A percentile compares a stretch with the other conserved stretches of the same genome.
phyloP scores from a whole-genome alignment of 306 rosid genomes.

The Ammopiptanthus mongolicus region DNA sequence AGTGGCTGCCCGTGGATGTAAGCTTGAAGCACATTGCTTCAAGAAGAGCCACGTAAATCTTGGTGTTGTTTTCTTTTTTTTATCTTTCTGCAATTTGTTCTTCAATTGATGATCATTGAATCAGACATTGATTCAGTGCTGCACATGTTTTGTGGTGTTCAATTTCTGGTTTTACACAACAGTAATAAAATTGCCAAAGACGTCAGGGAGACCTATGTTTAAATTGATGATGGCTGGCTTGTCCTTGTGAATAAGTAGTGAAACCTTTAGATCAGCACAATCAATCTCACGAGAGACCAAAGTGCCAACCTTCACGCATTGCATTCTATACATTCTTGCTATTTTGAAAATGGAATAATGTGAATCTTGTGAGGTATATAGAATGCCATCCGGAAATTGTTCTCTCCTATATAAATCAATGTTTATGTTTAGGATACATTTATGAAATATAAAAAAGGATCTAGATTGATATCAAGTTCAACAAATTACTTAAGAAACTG shows the following conservation, averaged over 20 bases:
- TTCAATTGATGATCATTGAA: no score
- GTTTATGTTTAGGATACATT: background rate
- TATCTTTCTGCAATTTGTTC: no score
- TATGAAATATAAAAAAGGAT: no score
- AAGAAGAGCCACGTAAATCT: no score
- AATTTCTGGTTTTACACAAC: no score
- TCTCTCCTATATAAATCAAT: slow-evolving; percentile 51
- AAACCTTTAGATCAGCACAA: slow-evolving; percentile 44
- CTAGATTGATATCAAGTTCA: background rate
- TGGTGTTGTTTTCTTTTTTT: no score
- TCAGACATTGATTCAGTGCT: no score
- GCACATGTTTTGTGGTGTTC: no score
- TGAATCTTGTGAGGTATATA: slow-evolving; percentile 58
- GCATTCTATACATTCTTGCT: slow-evolving; percentile 74
- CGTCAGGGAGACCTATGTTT: slow-evolving; percentile 77
- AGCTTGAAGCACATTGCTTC: no score
- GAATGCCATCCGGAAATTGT: slow-evolving; percentile 55
- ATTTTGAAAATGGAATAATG: slow-evolving; percentile 79
- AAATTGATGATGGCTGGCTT: slow-evolving; percentile 73
- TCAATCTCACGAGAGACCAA: slow-evolving; percentile 65
- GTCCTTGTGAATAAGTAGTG: slow-evolving; percentile 45
- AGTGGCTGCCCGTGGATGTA: no score
- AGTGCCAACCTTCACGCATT: slow-evolving; percentile 46
- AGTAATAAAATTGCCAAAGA: no score
- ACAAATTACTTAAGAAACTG: background rate